Conservation (phyloP, 306 rosid species). For the Myrica gale region DNA sequence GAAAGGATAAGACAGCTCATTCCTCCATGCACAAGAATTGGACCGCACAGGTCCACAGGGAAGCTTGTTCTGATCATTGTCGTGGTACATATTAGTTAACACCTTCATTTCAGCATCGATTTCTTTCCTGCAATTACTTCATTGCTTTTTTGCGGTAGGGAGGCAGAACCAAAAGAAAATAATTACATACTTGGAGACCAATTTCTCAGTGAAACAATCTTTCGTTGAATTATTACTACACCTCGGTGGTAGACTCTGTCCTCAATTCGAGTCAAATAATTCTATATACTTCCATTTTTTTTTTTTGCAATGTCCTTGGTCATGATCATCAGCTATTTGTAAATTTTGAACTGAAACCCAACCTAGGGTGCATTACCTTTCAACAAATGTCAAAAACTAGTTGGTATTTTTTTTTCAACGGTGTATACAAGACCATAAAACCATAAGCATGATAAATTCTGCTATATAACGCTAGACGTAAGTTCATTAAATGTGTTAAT, state of each 20-base stretch:
- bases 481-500: neutral
- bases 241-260: neutral
- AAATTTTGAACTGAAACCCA: neutral
- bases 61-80: too few relatives aligned
- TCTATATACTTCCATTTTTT: neutral
- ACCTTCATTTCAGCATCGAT: too few relatives aligned
- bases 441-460: neutral
- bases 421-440: neutral
- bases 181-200: too few relatives aligned
- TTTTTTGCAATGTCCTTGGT: neutral
- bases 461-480: neutral
- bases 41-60: too few relatives aligned
- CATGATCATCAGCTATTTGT: neutral
- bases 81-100: too few relatives aligned
- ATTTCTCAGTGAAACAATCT: too few relatives aligned
- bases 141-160: too few relatives aligned
- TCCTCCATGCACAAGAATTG: too few relatives aligned
- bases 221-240: neutral
- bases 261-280: neutral
- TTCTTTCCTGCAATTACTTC: too few relatives aligned
- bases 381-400: neutral
- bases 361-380: neutral
- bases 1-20: too few relatives aligned
- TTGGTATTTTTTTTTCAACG: neutral
- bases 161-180: too few relatives aligned